phyloP scores from a whole-genome alignment of 2,329 filamentous ascomycete genomes.

The Colletotrichum chrysophilum region DNA sequence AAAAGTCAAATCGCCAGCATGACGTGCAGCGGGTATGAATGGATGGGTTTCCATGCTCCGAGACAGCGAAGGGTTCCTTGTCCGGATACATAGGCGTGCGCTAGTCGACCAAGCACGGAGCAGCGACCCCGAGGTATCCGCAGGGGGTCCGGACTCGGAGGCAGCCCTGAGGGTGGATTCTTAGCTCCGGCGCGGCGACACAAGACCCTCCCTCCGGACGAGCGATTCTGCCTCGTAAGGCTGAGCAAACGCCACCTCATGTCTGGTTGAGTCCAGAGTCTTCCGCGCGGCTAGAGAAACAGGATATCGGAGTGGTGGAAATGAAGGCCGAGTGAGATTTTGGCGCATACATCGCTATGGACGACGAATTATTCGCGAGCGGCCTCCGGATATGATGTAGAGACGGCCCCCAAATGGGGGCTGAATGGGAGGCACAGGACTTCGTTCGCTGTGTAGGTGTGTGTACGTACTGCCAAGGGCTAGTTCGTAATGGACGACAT shows the following conservation, averaged over 20 bases:
- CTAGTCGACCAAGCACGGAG: background rate
- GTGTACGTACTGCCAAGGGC: background rate
- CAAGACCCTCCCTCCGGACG: background rate
- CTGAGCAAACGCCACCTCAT: background rate
- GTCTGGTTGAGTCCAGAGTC: background rate
- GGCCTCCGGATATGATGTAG: background rate
- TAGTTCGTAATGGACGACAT: background rate
- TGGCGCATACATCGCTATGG: background rate
- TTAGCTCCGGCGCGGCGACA: background rate
- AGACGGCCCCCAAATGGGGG: slow-evolving; percentile 8
- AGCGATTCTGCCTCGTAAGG: slow-evolving; percentile 12
- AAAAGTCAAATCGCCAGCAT: background rate
- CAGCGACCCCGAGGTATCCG: background rate
- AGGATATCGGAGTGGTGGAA: background rate
- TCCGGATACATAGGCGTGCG: background rate
- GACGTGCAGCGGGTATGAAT: background rate
- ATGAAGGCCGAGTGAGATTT: background rate
- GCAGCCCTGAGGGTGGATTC: background rate
- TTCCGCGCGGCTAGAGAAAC: background rate
- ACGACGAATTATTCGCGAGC: background rate
- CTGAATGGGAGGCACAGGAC: background rate
- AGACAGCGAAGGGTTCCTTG: background rate
- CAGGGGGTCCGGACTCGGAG: background rate
- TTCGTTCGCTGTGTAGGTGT: background rate
- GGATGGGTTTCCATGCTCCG: background rate